Percentiles rank a stretch among this genome's conserved stretches.
These are phyloP conservation scores for Phylloporus sp. DNA, from an alignment of 768 basidiomycete species.

Conservation along the genomic window DNA sequence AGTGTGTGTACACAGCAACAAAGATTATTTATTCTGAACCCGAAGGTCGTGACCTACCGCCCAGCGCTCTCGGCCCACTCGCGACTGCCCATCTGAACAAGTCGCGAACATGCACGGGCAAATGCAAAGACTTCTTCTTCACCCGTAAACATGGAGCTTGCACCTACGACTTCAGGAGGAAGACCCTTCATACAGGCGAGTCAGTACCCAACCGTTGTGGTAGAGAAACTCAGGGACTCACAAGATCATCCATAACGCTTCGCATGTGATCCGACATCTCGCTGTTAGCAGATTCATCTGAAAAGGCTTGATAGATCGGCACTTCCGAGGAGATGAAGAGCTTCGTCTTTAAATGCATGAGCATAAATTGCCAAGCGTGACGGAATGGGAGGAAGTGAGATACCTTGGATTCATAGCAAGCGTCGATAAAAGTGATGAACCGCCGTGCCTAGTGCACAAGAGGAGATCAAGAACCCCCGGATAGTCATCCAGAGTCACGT, in stretches of 20 bases:
- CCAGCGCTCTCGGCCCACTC: constrained; percentile 68
- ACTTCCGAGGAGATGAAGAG: constrained; percentile 91
- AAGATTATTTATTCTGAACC: neutral
- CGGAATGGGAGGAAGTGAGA: neutral
- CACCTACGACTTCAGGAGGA: constrained; percentile 68
- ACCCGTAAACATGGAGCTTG: constrained; percentile 88
- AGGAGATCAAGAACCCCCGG: neutral
- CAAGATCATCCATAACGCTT: constrained; percentile 93
- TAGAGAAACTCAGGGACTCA: constrained; percentile 37
- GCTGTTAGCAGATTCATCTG: constrained; percentile 52
- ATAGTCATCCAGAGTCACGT: constrained; percentile 8
- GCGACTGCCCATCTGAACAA: constrained; percentile 87
- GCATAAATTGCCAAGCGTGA: neutral
- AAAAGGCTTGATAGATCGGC: constrained; percentile 87
- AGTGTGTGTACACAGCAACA: neutral
- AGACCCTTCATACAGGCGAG: constrained; percentile 54
- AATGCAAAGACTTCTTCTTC: constrained; percentile 98
- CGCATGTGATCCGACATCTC: constrained; percentile 82
- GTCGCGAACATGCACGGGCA: constrained; percentile 83
- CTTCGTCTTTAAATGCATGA: constrained; percentile 75
- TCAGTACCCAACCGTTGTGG: neutral
- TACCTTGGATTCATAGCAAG: constrained; percentile 90
- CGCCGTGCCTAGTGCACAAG: constrained; percentile 62
- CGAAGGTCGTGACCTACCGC: constrained; percentile 3
- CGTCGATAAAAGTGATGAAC: constrained; percentile 98